phyloP scores from a whole-genome alignment of 805 yeast genomes.

The Hanseniaspora singularis region DNA sequence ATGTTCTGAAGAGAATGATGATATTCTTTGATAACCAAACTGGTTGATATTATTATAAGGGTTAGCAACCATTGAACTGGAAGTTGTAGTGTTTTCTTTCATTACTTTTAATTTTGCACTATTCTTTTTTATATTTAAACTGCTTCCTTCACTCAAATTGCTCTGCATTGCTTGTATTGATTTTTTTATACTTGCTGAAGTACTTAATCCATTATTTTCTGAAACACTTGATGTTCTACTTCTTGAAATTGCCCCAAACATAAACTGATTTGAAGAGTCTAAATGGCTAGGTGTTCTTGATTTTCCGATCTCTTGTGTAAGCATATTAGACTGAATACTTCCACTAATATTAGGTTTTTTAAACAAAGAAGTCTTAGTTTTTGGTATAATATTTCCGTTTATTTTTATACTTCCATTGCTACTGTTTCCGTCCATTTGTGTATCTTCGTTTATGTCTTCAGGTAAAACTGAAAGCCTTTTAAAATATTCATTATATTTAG shows the following conservation, averaged over 20 bases:
- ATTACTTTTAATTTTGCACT: not conserved
- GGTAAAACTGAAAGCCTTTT: constrained; percentile 53
- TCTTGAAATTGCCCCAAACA: constrained; percentile 6
- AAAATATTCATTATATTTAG: constrained; percentile 50
- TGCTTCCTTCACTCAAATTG: not conserved
- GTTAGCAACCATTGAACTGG: not conserved
- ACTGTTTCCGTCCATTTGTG: not conserved
- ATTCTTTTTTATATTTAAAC: constrained; percentile 9
- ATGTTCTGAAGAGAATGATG: constrained; percentile 14
- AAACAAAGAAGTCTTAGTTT: constrained; percentile 12
- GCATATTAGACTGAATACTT: not conserved
- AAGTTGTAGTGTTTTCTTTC: not conserved
- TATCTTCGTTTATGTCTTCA: constrained; percentile 30
- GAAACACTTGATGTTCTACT: constrained; percentile 15
- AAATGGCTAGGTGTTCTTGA: constrained; percentile 11
- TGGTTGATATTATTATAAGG: not conserved
- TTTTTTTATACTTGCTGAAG: constrained; percentile 12
- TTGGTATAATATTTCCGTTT: not conserved
- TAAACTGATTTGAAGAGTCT: not conserved
- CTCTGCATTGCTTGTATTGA: not conserved
- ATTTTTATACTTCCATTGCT: not conserved
- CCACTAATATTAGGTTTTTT: constrained; percentile 3
- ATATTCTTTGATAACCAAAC: not conserved
- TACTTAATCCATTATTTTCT: constrained; percentile 2
- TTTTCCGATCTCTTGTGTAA: constrained; percentile 12